Evolutionary conservation across 305 asterid species (phyloP).

Genomic region (Solanum hybrid): DNA sequence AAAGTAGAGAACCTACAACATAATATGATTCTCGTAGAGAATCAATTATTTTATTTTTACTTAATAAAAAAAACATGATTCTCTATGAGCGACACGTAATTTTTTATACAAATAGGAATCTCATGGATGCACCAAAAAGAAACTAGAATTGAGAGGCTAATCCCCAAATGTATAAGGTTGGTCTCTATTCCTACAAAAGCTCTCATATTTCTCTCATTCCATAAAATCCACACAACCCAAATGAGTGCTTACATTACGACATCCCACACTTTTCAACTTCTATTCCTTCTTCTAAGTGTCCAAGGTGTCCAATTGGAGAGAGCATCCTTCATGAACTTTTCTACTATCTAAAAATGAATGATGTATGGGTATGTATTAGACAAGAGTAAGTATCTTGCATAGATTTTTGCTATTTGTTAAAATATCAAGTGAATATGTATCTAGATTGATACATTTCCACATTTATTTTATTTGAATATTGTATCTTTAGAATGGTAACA

Average conservation of each 20-base stretch:
- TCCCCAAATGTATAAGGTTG: neutral
- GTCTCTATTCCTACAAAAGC: neutral
- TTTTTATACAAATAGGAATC: neutral
- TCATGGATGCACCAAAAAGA: neutral
- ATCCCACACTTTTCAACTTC: neutral
- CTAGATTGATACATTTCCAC: neutral
- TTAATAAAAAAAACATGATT: neutral
- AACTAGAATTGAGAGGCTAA: neutral
- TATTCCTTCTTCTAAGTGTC: neutral
- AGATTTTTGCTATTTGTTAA: neutral
- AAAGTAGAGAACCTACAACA: neutral
- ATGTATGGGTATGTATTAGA: neutral
- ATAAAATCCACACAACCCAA: neutral
- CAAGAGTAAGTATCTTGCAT: neutral
- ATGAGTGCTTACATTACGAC: neutral
- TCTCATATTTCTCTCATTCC: neutral
- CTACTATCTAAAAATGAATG: neutral
- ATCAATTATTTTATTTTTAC: too few species aligned
- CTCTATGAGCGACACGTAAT: neutral
- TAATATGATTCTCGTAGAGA: neutral
- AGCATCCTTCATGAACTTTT: neutral
- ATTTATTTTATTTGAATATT: neutral
- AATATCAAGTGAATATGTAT: neutral
- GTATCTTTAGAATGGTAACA: neutral
- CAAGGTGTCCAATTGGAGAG: neutral